phyloP scores from a whole-genome alignment of 305 asterid species.

The Fraxinus greggii region DNA sequence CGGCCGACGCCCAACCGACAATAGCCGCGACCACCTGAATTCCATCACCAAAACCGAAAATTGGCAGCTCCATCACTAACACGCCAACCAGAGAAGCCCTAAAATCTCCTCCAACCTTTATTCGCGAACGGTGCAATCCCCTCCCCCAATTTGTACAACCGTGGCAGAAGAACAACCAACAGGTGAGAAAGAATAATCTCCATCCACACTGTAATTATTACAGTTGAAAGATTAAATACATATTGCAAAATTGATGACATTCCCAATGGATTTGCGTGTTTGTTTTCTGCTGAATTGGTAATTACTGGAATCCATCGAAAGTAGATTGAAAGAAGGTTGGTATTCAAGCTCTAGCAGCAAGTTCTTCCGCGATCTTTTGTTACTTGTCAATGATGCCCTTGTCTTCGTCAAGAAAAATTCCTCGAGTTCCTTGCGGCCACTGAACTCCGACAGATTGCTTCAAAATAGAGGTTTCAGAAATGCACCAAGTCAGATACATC shows the following conservation, averaged over 20 bases:
- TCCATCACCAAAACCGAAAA: no score
- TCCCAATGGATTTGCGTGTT: neutral
- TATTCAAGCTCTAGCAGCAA: slow-evolving; percentile 42
- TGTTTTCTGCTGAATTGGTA: neutral
- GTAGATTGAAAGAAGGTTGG: slow-evolving; percentile 55
- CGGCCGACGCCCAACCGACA: no score
- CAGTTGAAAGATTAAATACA: no score
- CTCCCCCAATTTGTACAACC: no score
- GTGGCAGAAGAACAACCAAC: no score
- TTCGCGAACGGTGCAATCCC: no score
- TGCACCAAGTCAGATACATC: slow-evolving; percentile 44
- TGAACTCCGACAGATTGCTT: slow-evolving; percentile 43
- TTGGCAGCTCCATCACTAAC: no score
- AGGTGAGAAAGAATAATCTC: no score
- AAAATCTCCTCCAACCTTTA: no score
- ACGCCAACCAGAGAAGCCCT: no score
- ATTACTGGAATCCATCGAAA: slow-evolving; percentile 40
- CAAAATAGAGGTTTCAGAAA: slow-evolving; percentile 40
- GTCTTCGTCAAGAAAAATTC: slow-evolving; percentile 51
- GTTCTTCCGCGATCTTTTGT: slow-evolving; percentile 64
- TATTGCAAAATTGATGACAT: neutral
- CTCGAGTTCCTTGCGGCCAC: slow-evolving; percentile 51
- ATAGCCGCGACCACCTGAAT: no score
- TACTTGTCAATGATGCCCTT: slow-evolving; percentile 66
- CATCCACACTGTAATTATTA: no score